A percentile compares a stretch with the other conserved stretches of the same genome.
phyloP scores from a whole-genome alignment of 1,139 yeast species.

The Kurtzmaniella quercitrusa region DNA sequence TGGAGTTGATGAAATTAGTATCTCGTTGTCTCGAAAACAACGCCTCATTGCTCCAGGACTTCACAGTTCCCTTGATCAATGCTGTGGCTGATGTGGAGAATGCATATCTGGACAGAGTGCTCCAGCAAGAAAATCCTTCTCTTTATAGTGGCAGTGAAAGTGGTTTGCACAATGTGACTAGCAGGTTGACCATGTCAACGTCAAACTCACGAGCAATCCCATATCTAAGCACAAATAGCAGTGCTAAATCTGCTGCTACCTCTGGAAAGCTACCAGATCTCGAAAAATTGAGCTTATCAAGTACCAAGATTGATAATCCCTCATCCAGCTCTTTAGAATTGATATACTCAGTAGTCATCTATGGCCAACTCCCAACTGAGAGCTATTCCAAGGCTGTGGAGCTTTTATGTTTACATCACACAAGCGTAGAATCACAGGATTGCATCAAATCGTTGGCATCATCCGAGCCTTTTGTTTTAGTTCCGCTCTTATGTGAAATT shows the following conservation, averaged over 20 bases:
- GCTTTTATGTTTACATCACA: constrained; percentile 36
- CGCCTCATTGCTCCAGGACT: constrained; percentile 40
- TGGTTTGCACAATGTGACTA: background rate
- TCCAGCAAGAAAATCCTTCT: background rate
- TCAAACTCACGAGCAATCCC: background rate
- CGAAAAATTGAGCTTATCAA: background rate
- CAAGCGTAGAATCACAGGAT: constrained; percentile 20
- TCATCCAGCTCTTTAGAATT: constrained; percentile 29
- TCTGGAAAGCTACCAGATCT: background rate
- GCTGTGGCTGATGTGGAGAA: background rate
- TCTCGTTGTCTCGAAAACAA: constrained; percentile 47
- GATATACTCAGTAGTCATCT: constrained; percentile 42
- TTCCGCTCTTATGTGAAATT: constrained; percentile 20
- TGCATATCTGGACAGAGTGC: background rate
- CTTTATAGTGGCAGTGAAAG: background rate
- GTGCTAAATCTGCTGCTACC: background rate
- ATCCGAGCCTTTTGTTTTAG: constrained; percentile 8
- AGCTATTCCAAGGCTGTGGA: constrained; percentile 35
- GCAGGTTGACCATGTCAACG: background rate
- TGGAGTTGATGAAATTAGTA: constrained; percentile 29
- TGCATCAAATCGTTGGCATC: background rate
- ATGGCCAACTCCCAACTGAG: constrained; percentile 44
- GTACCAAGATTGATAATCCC: background rate
- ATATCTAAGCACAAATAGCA: background rate
- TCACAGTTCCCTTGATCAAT: background rate